Evolutionary conservation across 345 rosid genomes (phyloP), one percentile per base, ranked within the genome.

Genomic region (Rhodomyrtus tomentosa): DNA sequence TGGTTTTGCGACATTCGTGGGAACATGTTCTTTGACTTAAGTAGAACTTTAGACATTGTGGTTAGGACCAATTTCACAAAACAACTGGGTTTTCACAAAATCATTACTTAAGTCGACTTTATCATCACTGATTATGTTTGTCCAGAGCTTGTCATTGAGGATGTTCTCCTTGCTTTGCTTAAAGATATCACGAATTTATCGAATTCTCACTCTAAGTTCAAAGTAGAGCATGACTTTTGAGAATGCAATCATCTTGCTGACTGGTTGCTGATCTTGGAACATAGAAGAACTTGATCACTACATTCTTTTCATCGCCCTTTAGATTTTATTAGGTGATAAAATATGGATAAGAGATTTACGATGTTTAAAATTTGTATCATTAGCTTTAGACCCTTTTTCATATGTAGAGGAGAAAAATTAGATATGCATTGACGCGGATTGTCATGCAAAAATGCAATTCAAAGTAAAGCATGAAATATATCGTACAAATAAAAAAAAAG

Each of bases 341-440:
- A 18, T 13, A 59, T 2, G 10, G 16, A 59, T 15, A 2, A 7
- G 2, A 3, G 42, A 29, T 62, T 62, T 29, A 29, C 18, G 20
- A 68, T 6, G 6, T 9, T 9, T 9, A 7, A 38, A 7, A 21
- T 18, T 32, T 68, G 29, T 32, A 7, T 8, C 16, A 68, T 68
- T 18, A 42, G 21, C 24, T 32, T 16, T 29, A 29, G 16, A n/a
- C 22, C 22, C 42, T 29, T 16, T 7, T 18, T 53, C 24, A 7
- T 53, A 53, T 21, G 7, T 13, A 51, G 4, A 51, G 1, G 53
- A 53, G 7, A 53, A 36, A 68, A 36, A 36, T 45, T 68, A 68
- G 45, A 4, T 6, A 4, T 36, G 5, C 0, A 25, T 36, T 18
- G 10, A 68, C 1, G 0, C 14, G 7, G 1, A 68, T 10, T 36